Base-by-base conservation (phyloP, 768 basidiomycete species). In the Gloeostereum incarnatum region DNA sequence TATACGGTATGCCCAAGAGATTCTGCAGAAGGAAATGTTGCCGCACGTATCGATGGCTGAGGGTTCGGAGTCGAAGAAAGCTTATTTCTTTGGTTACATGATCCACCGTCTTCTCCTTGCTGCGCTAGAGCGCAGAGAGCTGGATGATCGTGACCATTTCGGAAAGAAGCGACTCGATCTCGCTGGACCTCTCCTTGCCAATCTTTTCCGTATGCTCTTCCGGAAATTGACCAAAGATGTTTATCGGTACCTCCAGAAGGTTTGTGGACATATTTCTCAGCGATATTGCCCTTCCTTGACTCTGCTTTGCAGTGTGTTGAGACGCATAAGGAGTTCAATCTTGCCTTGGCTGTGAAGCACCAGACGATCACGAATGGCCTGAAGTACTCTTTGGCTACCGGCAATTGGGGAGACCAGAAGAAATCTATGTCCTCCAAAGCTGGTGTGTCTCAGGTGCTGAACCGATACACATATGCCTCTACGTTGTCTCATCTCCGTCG, bases 21-120 rank as follows among this genome's bases (percentile, higher is more conserved):
- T 99, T 50, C 54, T 99, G 41, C 93, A 98, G 62, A 98, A 97
- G 62, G 94, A 98, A 63, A 93, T 98, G 85, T 57, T 99, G 31
- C 96, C 96, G 0, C 96, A 98, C 52, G 83, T 99, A 17, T 92
- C 93, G 2, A 93, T 92, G 81, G 76, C 81, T 1, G 91, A 94
- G 57, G 92, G 92, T 4, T 91, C 90, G 5, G 90, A 94, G 60
- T 91, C 88, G 18, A 96, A 96, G 68, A 99, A 99, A 59, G 96
- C 96, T 1, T 98, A 92, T 61, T 99, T 98, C 73, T 91, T 98
- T 46, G 96, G 96, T 7, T 98, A 98, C 61, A 99, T 99, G 94
- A 90, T 97, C 22, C 94, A 98, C 61, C 83, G 96, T 44, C 71
- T 99, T 19, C 66, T 97, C 0, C 75, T 96, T 14, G 96, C 96